These are phyloP conservation scores for Neocucurbitaria cava DNA, from an alignment of 2,329 filamentous ascomycete genomes.

Conservation along the genomic window DNA sequence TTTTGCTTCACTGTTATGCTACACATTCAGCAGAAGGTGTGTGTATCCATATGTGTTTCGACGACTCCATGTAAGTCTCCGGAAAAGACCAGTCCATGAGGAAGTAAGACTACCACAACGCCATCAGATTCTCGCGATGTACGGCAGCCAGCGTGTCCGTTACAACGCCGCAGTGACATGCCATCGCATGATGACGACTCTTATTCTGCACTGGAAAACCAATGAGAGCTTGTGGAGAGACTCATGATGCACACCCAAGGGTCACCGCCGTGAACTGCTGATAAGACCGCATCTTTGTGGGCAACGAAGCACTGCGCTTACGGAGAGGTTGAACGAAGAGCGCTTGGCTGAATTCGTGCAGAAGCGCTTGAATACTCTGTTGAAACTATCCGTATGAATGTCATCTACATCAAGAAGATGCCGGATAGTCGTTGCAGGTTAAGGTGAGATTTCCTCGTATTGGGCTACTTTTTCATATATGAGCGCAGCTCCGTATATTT, in stretches of 20 bases:
- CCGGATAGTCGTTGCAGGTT: not conserved
- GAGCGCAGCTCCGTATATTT: not conserved
- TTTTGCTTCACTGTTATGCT: not conserved
- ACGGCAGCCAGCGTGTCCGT: not conserved
- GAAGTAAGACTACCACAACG: not conserved
- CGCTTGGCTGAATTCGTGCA: constrained; percentile 1
- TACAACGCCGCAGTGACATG: constrained; percentile 6
- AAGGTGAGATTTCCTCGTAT: constrained; percentile 1
- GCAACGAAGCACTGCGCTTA: constrained; percentile 1
- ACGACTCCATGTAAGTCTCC: not conserved
- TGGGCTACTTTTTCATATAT: constrained; percentile 6
- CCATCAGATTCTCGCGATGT: not conserved
- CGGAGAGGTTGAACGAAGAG: not conserved
- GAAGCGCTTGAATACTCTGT: not conserved
- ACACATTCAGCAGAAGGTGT: not conserved
- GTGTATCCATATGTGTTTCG: not conserved
- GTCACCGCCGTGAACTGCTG: not conserved
- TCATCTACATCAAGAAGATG: constrained; percentile 1
- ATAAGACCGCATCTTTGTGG: constrained; percentile 4
- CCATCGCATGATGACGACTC: not conserved
- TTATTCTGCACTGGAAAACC: not conserved
- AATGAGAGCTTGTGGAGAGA: constrained; percentile 4
- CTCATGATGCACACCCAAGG: not conserved
- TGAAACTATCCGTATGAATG: not conserved
- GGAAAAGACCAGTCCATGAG: not conserved